Evolutionary conservation across 169 alveolate species (phyloP), one percentile per base, ranked within the genome.

Genomic region (Eimeria brunetti): DNA sequence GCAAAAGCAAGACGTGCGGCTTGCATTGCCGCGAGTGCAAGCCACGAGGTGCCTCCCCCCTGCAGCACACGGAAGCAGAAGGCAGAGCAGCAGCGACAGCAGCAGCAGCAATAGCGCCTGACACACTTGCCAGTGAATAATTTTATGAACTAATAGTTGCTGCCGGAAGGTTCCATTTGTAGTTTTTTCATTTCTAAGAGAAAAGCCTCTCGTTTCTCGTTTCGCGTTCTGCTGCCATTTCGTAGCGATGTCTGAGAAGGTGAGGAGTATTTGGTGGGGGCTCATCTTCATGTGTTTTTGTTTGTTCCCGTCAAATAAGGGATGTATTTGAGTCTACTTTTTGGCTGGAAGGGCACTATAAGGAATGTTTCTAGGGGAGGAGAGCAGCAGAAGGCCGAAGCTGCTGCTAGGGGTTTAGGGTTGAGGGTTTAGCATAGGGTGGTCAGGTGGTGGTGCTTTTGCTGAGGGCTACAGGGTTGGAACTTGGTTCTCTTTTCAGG

Each of bases 51-150:
- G 83, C 56, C 56, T 38, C 56, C 53, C 83, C 51, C 56, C 51
- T 73, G n/a, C 83, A 73, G 83, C 53, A 73, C 83, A 73, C 83
- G 53, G 83, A 69, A 73, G 83, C 83, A 73, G 53, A 38, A 36
- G 83, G 33, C 44, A 67, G 11, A 41, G 76, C 76, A 36, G 53
- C 36, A 73, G 38, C 33, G 20, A 49, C 51, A 36, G 6, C 56
- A 73, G 53, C 56, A 30, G 53, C 30, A 6, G 5, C 67, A 58
- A 16, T 30, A 41, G 46, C 8, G 46, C 46, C 46, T 38, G 5
- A 38, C 51, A 38, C 33, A 5, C 41, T 18, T 12, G 18, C 33
- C 83, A 73, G n/a, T 73, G 20, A 20, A 38, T 73, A 44, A 16
- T 38, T 73, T 38, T 33, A 11, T 5, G 16, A 2, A 18, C 4